Evolutionary conservation across 75 land plant species (phyloP).

Genomic region (Chamaecyparis obtusa): DNA sequence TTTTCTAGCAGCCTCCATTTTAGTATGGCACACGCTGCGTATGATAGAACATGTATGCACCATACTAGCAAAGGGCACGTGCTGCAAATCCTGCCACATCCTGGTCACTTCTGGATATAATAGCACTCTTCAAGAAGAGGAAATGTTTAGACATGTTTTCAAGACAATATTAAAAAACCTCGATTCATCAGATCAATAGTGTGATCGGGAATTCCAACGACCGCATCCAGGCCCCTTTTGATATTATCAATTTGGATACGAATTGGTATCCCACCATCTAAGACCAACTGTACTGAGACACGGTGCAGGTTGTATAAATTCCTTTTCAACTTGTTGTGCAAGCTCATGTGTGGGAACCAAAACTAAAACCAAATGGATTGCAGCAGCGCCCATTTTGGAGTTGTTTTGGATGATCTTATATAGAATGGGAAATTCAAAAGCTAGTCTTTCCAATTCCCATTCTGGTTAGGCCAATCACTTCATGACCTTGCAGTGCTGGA

Average conservation of each 20-base stretch:
- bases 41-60: too few relatives aligned
- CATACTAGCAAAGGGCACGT: slow-evolving; percentile 68
- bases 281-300: slow-evolving; percentile 68
- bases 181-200: too few relatives aligned
- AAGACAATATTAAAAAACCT: slow-evolving; percentile 81
- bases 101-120: slow-evolving; percentile 41
- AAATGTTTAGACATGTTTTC: slow-evolving; percentile 57
- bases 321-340: slow-evolving; percentile 75
- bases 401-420: slow-evolving; percentile 61
- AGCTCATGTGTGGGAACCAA: slow-evolving; percentile 86
- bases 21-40: too few relatives aligned
- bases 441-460: slow-evolving; percentile 85
- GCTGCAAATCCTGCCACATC: slow-evolving; percentile 62
- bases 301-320: slow-evolving; percentile 54
- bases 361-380: slow-evolving; percentile 55
- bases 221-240: too few relatives aligned
- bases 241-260: slow-evolving; percentile 53
- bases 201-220: too few relatives aligned
- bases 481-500: slow-evolving; percentile 84
- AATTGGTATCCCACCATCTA: slow-evolving; percentile 89
- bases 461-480: slow-evolving; percentile 71
- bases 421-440: slow-evolving; percentile 86
- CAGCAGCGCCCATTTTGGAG: slow-evolving; percentile 52
- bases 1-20: too few relatives aligned
- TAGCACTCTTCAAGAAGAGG: slow-evolving; percentile 55